These are phyloP conservation scores for Phyllosticta citriasiana DNA, from an alignment of 2,329 filamentous ascomycete genomes.

Conservation along the genomic window DNA sequence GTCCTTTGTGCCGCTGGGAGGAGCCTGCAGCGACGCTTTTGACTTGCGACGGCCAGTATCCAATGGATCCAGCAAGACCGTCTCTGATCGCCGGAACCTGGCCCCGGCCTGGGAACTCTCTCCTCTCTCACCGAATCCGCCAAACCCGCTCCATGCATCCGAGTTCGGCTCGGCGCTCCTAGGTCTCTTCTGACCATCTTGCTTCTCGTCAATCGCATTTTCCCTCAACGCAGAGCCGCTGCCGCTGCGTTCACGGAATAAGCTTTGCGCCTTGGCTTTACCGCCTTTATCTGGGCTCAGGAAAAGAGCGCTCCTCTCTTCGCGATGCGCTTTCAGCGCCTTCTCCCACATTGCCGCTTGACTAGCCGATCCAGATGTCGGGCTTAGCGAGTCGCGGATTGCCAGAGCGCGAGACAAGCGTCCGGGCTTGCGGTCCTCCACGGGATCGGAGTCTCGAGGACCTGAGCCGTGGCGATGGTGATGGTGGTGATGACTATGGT, in stretches of 20 bases:
- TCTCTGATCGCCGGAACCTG: background rate
- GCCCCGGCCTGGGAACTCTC: background rate
- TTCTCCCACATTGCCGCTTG: conserved; percentile 25
- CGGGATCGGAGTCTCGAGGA: background rate
- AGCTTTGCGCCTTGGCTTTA: background rate
- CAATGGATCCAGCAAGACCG: conserved; percentile 1
- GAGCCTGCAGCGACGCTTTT: background rate
- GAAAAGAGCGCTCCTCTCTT: conserved; percentile 26
- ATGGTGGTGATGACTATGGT: background rate
- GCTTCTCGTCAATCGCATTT: background rate
- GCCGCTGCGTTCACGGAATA: conserved; percentile 5
- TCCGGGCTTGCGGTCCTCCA: conserved; percentile 12
- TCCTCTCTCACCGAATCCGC: background rate
- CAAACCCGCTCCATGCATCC: background rate
- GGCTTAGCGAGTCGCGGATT: conserved; percentile 15
- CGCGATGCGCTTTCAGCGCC: conserved; percentile 26
- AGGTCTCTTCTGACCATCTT: background rate
- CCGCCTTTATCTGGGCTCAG: conserved; percentile 24
- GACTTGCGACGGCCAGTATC: background rate
- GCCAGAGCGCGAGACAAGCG: conserved; percentile 22
- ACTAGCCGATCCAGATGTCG: conserved; percentile 10
- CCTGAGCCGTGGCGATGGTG: background rate
- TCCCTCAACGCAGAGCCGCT: background rate
- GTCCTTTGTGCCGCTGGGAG: background rate
- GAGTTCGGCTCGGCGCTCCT: background rate